Evolutionary conservation across 2,329 filamentous ascomycete species (phyloP).

Genomic region (Xylariaceae sp.): DNA sequence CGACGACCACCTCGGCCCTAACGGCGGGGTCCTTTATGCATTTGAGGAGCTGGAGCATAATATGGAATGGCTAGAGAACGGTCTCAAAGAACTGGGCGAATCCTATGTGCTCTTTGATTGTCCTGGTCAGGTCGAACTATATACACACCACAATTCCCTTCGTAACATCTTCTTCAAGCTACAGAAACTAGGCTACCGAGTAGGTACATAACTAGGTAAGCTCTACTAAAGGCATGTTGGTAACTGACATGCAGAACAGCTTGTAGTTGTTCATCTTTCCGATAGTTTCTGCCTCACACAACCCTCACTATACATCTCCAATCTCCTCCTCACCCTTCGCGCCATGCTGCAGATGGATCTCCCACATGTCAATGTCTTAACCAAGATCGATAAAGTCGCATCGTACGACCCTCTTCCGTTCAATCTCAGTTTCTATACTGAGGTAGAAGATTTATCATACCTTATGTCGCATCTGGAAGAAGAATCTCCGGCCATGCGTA

Average conservation of each 20-base stretch:
- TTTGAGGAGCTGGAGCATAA: slow-evolving; percentile 95
- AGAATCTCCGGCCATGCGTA: slow-evolving; percentile 73
- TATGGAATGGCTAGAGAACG: slow-evolving; percentile 86
- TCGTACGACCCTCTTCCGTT: slow-evolving; percentile 88
- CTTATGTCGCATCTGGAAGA: slow-evolving; percentile 79
- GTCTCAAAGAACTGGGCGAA: slow-evolving; percentile 79
- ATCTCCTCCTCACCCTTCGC: slow-evolving; percentile 87
- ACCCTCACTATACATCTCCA: slow-evolving; percentile 93
- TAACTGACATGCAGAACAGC: slow-evolving; percentile 57
- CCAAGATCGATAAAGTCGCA: slow-evolving; percentile 93
- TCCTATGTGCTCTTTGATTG: slow-evolving; percentile 97
- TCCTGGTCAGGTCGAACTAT: slow-evolving; percentile 94
- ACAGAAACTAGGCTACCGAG: slow-evolving; percentile 90
- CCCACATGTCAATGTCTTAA: slow-evolving; percentile 92
- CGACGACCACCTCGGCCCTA: slow-evolving; percentile 87
- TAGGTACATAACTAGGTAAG: slow-evolving; percentile 52
- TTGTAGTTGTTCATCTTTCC: slow-evolving; percentile 90
- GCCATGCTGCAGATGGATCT: slow-evolving; percentile 99
- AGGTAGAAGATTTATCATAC: slow-evolving; percentile 90
- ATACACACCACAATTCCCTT: slow-evolving; percentile 91
- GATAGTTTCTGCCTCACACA: slow-evolving; percentile 93
- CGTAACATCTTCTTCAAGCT: slow-evolving; percentile 90
- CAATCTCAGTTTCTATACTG: slow-evolving; percentile 96
- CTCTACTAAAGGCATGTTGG: too few relatives aligned
- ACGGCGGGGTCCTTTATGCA: slow-evolving; percentile 90